Evolutionary conservation across 768 basidiomycete genomes (phyloP).

Genomic region (Agaricus blazei): DNA sequence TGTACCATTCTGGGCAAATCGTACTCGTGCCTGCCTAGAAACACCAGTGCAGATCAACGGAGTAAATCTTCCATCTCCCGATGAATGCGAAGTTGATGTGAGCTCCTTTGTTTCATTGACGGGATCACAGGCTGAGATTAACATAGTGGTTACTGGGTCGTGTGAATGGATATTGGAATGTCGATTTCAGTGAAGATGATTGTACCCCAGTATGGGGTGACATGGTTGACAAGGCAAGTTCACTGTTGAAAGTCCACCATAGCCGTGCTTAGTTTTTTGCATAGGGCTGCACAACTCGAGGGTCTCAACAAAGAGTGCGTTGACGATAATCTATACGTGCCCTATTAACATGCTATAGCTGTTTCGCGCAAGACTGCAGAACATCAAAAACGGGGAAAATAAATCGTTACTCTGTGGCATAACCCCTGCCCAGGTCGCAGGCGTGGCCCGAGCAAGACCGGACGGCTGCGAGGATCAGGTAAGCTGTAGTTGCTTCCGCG

Average conservation of each 20-base stretch:
- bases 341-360: slow-evolving; percentile 16
- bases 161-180: slow-evolving; percentile 25
- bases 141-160: slow-evolving; percentile 25
- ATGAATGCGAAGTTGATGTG: slow-evolving; percentile 25
- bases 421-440: slow-evolving; percentile 22
- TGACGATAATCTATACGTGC: slow-evolving; percentile 9
- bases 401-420: slow-evolving; percentile 22
- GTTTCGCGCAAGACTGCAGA: slow-evolving; percentile 23
- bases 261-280: not conserved
- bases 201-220: slow-evolving; percentile 27
- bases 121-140: not conserved
- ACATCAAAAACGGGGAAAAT: slow-evolving; percentile 22
- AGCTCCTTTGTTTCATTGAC: not conserved
- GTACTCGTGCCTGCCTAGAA: slow-evolving; percentile 20
- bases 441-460: slow-evolving; percentile 18
- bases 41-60: slow-evolving; percentile 24
- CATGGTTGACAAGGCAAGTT: slow-evolving; percentile 21
- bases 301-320: slow-evolving; percentile 18
- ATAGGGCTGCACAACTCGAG: slow-evolving; percentile 23
- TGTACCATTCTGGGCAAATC: slow-evolving; percentile 21
- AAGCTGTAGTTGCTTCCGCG: slow-evolving; percentile 2
- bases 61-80: slow-evolving; percentile 16
- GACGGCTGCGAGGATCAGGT: slow-evolving; percentile 24
- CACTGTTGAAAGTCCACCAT: not conserved
- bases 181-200: slow-evolving; percentile 19